Conservation (phyloP, 805 yeast species). For the Suhomyces xylopsoci region DNA sequence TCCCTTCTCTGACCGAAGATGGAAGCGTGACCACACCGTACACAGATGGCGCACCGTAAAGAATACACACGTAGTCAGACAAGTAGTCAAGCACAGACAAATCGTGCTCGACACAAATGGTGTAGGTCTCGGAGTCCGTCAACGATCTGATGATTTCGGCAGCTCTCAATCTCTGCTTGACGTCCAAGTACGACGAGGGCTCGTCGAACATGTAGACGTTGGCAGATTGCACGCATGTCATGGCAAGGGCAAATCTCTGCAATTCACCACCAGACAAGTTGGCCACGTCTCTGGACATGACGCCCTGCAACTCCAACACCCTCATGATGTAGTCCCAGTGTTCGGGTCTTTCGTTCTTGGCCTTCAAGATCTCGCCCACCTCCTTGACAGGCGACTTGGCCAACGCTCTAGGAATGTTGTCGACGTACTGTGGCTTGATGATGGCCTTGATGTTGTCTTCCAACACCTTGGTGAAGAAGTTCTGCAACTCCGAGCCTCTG, state of each 20-base stretch:
- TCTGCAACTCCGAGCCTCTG: slow-evolving; percentile 97
- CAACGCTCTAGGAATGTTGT: slow-evolving; percentile 93
- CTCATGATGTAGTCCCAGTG: slow-evolving; percentile 62
- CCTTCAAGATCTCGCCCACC: slow-evolving; percentile 79
- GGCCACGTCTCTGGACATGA: slow-evolving; percentile 82
- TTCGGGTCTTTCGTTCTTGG: slow-evolving; percentile 70
- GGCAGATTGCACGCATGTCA: slow-evolving; percentile 93
- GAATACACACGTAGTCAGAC: slow-evolving; percentile 93
- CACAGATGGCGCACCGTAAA: slow-evolving; percentile 97
- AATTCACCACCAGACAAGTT: slow-evolving; percentile 97
- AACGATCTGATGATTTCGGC: slow-evolving; percentile 91
- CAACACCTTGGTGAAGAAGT: slow-evolving; percentile 87
- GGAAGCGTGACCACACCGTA: slow-evolving; percentile 99
- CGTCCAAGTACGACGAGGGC: slow-evolving; percentile 97
- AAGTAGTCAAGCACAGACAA: slow-evolving; percentile 94
- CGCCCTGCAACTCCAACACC: slow-evolving; percentile 69
- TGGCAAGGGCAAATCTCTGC: slow-evolving; percentile 96
- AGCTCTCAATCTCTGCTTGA: slow-evolving; percentile 97
- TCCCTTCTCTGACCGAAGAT: slow-evolving; percentile 97
- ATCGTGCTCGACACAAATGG: slow-evolving; percentile 98
- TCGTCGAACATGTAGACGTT: slow-evolving; percentile 99
- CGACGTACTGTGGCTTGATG: slow-evolving; percentile 98
- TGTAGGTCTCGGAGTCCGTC: slow-evolving; percentile 71
- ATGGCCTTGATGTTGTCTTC: slow-evolving; percentile 96
- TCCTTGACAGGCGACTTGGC: slow-evolving; percentile 79